phyloP scores from a whole-genome alignment of 345 rosid species.

The Luvunga scandens region DNA sequence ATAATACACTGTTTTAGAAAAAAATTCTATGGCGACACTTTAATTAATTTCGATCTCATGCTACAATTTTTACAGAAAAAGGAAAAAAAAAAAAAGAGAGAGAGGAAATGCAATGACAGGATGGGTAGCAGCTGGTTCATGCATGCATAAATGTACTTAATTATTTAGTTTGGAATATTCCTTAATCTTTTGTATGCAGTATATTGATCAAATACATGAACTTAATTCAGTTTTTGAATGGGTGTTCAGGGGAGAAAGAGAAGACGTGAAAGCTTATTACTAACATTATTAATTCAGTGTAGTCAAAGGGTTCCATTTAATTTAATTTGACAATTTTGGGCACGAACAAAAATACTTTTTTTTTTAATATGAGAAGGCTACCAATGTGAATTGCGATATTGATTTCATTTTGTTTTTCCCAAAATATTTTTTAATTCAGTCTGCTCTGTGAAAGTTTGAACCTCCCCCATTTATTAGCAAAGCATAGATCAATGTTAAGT shows the following conservation, averaged over 20 bases:
- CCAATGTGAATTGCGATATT: too few species aligned
- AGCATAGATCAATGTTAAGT: too few species aligned
- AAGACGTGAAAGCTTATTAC: background rate
- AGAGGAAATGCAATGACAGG: background rate
- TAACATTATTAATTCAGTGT: background rate
- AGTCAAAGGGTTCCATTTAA: background rate
- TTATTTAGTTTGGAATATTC: background rate
- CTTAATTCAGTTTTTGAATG: background rate
- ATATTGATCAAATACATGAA: slow-evolving; percentile 2
- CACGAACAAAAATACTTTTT: background rate
- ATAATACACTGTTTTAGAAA: too few species aligned
- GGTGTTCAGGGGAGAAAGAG: background rate
- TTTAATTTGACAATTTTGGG: background rate
- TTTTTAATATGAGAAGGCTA: too few species aligned
- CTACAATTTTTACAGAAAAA: too few species aligned
- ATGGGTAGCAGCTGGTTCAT: background rate
- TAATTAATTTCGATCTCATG: too few species aligned
- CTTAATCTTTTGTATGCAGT: background rate
- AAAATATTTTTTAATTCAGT: too few species aligned
- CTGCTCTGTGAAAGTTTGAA: too few species aligned
- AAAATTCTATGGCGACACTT: background rate
- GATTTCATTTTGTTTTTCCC: too few species aligned
- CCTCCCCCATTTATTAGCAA: too few species aligned
- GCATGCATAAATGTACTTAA: background rate
- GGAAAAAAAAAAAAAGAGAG: too few species aligned